Evolutionary conservation across 2,329 filamentous ascomycete species (phyloP).

Genomic region (Cladorrhinum sp.): DNA sequence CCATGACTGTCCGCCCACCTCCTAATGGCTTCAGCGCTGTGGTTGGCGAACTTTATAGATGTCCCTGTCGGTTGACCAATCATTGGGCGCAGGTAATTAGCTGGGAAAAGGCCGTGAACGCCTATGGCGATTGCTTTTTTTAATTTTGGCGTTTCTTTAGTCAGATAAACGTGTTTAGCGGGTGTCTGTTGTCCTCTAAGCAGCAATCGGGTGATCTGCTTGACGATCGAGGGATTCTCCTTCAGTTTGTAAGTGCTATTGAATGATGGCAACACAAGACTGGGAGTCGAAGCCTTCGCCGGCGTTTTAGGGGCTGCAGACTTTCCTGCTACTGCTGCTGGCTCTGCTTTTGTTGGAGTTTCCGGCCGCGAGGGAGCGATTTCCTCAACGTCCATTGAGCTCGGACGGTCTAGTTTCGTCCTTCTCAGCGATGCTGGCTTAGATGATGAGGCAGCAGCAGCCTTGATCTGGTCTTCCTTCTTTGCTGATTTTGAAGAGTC

Average conservation of each 20-base stretch:
- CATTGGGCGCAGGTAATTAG: conserved; percentile 79
- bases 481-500: conserved; percentile 30
- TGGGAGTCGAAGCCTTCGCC: conserved; percentile 46
- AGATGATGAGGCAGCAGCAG: conserved; percentile 2
- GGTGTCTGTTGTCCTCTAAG: conserved; percentile 54
- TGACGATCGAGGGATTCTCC: conserved; percentile 67
- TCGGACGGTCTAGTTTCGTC: conserved; percentile 45
- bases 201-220: conserved; percentile 60
- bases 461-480: conserved; percentile 28
- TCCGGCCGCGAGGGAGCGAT: conserved; percentile 34
- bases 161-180: conserved; percentile 68
- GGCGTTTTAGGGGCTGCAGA: conserved; percentile 27
- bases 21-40: conserved; percentile 78
- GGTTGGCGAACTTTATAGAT: conserved; percentile 86
- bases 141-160: conserved; percentile 67
- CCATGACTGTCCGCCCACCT: conserved; percentile 75
- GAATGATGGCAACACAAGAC: conserved; percentile 69
- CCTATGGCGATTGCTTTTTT: conserved; percentile 89
- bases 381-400: conserved; percentile 48
- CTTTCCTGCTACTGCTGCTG: conserved; percentile 18
- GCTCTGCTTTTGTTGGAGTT: conserved; percentile 33
- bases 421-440: conserved; percentile 14
- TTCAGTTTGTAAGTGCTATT: conserved; percentile 64
- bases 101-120: conserved; percentile 91
- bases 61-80: conserved; percentile 95